Conservation (phyloP, 768 basidiomycete genomes). For the Leccinum ochraceum region DNA sequence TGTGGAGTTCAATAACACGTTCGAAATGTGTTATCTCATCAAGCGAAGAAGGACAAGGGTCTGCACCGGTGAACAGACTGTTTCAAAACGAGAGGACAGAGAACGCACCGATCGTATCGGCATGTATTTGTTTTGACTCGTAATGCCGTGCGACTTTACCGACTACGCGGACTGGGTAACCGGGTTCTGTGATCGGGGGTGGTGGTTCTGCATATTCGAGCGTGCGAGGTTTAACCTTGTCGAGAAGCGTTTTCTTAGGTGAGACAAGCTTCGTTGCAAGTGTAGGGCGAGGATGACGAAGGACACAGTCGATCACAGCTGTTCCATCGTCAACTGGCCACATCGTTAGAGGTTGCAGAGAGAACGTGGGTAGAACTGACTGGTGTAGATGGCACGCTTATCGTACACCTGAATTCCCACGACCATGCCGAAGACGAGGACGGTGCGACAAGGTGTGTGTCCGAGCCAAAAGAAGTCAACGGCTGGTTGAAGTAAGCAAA, state of each 20-base stretch:
- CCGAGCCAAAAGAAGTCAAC: constrained; percentile 73
- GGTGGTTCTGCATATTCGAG: constrained; percentile 23
- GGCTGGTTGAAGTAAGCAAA: constrained; percentile 32
- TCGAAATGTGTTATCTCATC: constrained; percentile 64
- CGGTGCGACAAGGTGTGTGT: constrained; percentile 65
- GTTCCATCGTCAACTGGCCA: constrained; percentile 76
- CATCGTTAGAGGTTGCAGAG: not conserved
- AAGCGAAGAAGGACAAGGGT: constrained; percentile 17
- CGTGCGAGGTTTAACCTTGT: not conserved
- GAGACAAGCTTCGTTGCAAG: constrained; percentile 16
- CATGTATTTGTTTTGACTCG: constrained; percentile 47
- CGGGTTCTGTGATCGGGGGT: constrained; percentile 44
- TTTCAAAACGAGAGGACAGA: constrained; percentile 28
- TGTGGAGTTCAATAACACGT: constrained; percentile 52
- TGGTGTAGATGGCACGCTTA: constrained; percentile 55
- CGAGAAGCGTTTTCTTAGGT: constrained; percentile 19
- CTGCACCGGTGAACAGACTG: too few relatives aligned
- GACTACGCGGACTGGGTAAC: constrained; percentile 45
- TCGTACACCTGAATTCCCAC: constrained; percentile 65
- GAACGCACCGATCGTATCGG: constrained; percentile 11
- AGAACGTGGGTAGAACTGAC: constrained; percentile 34
- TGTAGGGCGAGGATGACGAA: constrained; percentile 40
- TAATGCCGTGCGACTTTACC: constrained; percentile 46
- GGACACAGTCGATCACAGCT: constrained; percentile 66
- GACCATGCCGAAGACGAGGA: constrained; percentile 60